These are phyloP conservation scores for Sporothrix pseudoabietina DNA, from an alignment of 2,329 filamentous ascomycete genomes.

Conservation along the genomic window DNA sequence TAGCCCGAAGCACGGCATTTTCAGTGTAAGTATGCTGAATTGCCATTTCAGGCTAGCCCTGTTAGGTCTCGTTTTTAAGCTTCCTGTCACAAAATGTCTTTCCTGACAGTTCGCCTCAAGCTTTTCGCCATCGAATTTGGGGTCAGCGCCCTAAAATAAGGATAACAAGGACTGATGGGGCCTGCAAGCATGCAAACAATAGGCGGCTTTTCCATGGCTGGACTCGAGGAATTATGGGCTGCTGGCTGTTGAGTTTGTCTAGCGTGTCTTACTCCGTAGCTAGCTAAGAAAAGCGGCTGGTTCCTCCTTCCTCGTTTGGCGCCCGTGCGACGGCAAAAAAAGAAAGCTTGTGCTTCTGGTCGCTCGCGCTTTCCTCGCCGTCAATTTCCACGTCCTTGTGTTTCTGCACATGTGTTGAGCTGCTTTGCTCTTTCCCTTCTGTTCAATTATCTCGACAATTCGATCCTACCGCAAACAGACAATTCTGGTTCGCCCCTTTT, in stretches of 20 bases:
- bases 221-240: too few relatives aligned
- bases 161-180: neutral
- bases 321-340: neutral
- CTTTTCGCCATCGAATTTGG: neutral
- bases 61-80: neutral
- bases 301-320: slow-evolving; percentile 3
- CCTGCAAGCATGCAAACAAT: slow-evolving; percentile 8
- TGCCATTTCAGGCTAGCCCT: slow-evolving; percentile 15
- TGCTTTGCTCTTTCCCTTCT: neutral
- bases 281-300: neutral
- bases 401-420: neutral
- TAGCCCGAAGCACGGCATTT: neutral
- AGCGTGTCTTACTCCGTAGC: too few relatives aligned
- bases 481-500: neutral
- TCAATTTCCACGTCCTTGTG: neutral
- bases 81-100: neutral
- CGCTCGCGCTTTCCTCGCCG: neutral
- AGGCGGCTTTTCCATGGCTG: neutral
- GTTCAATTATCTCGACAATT: neutral
- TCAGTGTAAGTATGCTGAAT: slow-evolving; percentile 19
- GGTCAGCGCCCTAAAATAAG: neutral
- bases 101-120: neutral
- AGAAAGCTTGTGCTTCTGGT: neutral
- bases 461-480: neutral
- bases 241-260: too few relatives aligned